A percentile compares a stretch with the other conserved stretches of the same genome.
phyloP scores from a whole-genome alignment of 2,329 filamentous ascomycete species.

The Fusarium verticillioides region DNA sequence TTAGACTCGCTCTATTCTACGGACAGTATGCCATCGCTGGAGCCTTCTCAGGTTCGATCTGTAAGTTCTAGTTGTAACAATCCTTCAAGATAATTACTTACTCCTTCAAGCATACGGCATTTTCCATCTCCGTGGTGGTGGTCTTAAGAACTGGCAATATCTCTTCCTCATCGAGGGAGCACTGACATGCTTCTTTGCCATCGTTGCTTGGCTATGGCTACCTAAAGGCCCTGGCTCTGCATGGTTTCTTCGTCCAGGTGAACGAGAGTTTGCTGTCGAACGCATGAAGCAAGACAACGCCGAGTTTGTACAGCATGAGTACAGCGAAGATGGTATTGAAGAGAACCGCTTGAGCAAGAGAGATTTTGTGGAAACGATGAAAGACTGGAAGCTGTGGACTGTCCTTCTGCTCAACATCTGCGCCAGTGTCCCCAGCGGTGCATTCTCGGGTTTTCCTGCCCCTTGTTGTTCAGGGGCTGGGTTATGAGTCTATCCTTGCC shows the following conservation, averaged over 20 bases:
- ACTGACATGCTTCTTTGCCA: constrained; percentile 47
- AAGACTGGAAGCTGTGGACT: constrained; percentile 45
- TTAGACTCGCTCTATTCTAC: constrained; percentile 44
- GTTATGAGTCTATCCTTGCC: constrained; percentile 44
- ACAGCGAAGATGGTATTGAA: constrained; percentile 42
- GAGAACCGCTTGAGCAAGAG: constrained; percentile 37
- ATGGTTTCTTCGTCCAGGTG: constrained; percentile 40
- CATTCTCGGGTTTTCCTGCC: constrained; percentile 44
- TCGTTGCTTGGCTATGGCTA: constrained; percentile 42
- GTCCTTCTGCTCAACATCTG: constrained; percentile 43
- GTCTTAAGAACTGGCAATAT: constrained; percentile 71
- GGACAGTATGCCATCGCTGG: constrained; percentile 45
- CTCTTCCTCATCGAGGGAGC: constrained; percentile 76
- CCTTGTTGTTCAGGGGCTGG: constrained; percentile 42
- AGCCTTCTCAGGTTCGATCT: constrained; percentile 45
- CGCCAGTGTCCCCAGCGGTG: constrained; percentile 43
- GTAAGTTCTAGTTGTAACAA: constrained; percentile 16
- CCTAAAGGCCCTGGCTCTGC: constrained; percentile 42
- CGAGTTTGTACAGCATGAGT: constrained; percentile 41
- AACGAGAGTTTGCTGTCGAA: constrained; percentile 37
- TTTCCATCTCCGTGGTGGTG: constrained; percentile 39
- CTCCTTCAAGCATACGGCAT: constrained; percentile 41
- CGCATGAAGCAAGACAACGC: constrained; percentile 41
- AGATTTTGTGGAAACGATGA: constrained; percentile 43
- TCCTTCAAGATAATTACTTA: constrained; percentile 2